Evolutionary conservation across 805 yeast genomes (phyloP).

Genomic region (Jamesozyma piceae): DNA sequence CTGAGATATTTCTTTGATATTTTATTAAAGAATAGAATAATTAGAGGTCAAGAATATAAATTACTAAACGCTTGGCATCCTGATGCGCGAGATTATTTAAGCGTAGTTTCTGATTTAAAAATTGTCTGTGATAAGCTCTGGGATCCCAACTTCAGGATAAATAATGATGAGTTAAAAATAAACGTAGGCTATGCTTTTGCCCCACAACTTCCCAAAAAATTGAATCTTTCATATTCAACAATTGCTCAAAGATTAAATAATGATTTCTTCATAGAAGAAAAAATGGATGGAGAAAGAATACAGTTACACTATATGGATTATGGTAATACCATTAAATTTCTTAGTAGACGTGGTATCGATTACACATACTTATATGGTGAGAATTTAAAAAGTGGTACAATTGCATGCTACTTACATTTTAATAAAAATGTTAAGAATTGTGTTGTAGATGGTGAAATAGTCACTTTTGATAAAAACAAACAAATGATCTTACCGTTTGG

Average conservation of each 20-base stretch:
- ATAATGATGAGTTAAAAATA: slow-evolving; percentile 31
- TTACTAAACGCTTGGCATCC: slow-evolving; percentile 66
- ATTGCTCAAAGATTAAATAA: slow-evolving; percentile 39
- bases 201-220: slow-evolving; percentile 66
- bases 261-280: slow-evolving; percentile 72
- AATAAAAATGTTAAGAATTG: slow-evolving; percentile 31
- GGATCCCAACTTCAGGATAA: slow-evolving; percentile 40
- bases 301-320: slow-evolving; percentile 55
- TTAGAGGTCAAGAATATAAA: slow-evolving; percentile 52
- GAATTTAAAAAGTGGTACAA: slow-evolving; percentile 39
- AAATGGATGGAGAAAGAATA: slow-evolving; percentile 87
- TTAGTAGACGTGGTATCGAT: slow-evolving; percentile 62
- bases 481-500: slow-evolving; percentile 67
- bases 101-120: slow-evolving; percentile 56
- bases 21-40: slow-evolving; percentile 47
- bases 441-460: slow-evolving; percentile 84
- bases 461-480: slow-evolving; percentile 63
- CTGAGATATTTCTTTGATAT: slow-evolving; percentile 61
- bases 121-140: slow-evolving; percentile 49
- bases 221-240: slow-evolving; percentile 40
- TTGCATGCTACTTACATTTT: slow-evolving; percentile 42
- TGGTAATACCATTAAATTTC: slow-evolving; percentile 31
- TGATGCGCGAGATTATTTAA: slow-evolving; percentile 56
- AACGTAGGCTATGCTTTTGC: slow-evolving; percentile 41
- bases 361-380: slow-evolving; percentile 63